These are phyloP conservation scores for Mortierella sp. DNA, from an alignment of 371 early-diverging fungal genomes.

Conservation along the genomic window DNA sequence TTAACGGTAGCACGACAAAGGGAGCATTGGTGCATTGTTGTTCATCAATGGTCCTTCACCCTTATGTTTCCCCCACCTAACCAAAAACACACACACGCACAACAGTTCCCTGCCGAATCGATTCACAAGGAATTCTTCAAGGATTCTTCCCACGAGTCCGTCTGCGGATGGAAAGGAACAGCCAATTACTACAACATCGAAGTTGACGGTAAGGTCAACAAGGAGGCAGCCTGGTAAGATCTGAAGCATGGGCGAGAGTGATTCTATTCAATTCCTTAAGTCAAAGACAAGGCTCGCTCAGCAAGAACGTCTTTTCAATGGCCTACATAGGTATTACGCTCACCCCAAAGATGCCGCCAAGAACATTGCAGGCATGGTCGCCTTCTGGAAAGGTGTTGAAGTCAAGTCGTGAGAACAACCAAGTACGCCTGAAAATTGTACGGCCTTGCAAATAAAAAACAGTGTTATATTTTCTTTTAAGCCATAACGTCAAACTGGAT, in stretches of 20 bases:
- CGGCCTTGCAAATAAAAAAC: no score
- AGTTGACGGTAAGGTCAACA: constrained; percentile 16
- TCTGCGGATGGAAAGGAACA: constrained; percentile 17
- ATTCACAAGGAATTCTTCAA: constrained; percentile 17
- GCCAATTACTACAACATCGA: constrained; percentile 12
- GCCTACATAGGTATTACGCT: constrained; percentile 2
- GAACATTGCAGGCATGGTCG: constrained; percentile 16
- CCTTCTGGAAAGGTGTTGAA: constrained; percentile 19
- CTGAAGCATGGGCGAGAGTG: neutral
- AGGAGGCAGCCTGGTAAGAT: constrained; percentile 17
- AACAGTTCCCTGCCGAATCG: constrained; percentile 5
- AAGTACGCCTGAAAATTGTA: no score
- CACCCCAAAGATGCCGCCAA: constrained; percentile 18
- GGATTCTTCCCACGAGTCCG: constrained; percentile 12
- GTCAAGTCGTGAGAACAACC: constrained; percentile 5
- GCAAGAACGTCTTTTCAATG: neutral
- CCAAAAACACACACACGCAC: neutral
- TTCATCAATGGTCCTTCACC: no score
- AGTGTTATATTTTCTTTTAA: no score
- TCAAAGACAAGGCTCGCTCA: neutral
- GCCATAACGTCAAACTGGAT: constrained; percentile 67
- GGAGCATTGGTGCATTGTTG: neutral
- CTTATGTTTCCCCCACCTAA: neutral
- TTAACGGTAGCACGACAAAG: no score
- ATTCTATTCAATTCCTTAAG: neutral